A percentile compares a stretch with the other conserved stretches of the same genome.
These are phyloP conservation scores for Nephelium lappaceum DNA, from an alignment of 345 rosid genomes.

Conservation along the genomic window DNA sequence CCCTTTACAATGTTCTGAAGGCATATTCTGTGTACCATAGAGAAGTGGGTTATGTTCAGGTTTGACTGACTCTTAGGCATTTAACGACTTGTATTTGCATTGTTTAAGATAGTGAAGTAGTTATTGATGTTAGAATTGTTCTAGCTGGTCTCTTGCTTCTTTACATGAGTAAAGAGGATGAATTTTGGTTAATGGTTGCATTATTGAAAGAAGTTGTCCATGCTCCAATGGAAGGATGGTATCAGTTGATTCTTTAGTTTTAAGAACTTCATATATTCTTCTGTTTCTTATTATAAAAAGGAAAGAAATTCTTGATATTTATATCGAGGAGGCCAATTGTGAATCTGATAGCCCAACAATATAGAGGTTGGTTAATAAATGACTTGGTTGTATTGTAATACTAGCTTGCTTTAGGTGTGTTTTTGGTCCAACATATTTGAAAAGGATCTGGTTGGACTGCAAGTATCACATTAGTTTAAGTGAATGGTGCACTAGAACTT, in stretches of 20 bases:
- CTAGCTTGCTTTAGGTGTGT: neutral
- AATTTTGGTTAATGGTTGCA: slow-evolving; percentile 95
- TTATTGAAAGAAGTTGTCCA: slow-evolving; percentile 94
- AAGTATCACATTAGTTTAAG: neutral
- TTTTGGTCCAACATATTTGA: neutral
- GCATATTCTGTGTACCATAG: slow-evolving; percentile 96
- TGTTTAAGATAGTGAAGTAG: slow-evolving; percentile 1
- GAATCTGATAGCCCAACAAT: neutral
- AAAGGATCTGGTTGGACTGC: neutral
- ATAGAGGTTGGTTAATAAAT: neutral
- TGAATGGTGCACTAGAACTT: neutral
- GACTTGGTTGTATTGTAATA: neutral
- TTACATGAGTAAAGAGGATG: slow-evolving; percentile 98
- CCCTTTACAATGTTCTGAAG: slow-evolving; percentile 90
- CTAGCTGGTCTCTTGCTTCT: slow-evolving; percentile 91
- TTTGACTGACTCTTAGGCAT: slow-evolving; percentile 20
- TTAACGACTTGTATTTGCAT: slow-evolving; percentile 1
- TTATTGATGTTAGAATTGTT: slow-evolving; percentile 16
- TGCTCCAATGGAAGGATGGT: slow-evolving; percentile 97
- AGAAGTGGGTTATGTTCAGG: slow-evolving; percentile 99
- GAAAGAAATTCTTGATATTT: neutral
- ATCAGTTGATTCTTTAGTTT: slow-evolving; percentile 55
- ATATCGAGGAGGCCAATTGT: neutral
- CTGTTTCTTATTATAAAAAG: neutral
- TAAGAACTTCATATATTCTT: neutral